Conservation (phyloP, 768 basidiomycete genomes). For the Rhodotorula graminis region DNA sequence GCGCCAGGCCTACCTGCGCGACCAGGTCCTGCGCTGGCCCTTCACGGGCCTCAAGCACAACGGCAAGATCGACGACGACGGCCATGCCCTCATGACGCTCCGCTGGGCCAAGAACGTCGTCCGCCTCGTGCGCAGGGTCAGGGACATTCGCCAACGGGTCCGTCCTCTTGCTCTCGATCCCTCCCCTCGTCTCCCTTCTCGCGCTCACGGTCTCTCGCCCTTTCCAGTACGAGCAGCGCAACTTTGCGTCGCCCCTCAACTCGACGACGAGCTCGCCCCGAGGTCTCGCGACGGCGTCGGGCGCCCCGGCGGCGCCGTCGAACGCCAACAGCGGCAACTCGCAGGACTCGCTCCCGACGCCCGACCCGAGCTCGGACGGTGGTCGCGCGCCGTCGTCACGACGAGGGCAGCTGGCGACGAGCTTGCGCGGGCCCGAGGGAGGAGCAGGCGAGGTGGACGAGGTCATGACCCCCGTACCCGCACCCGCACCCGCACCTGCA, state of each 20-base stretch:
- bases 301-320: no score
- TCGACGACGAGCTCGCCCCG: neutral
- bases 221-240: neutral
- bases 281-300: no score
- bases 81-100: neutral
- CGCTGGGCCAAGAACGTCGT: neutral
- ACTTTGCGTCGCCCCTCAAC: neutral
- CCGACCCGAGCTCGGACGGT: neutral
- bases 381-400: no score
- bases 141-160: neutral
- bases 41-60: neutral
- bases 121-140: neutral
- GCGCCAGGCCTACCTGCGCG: neutral
- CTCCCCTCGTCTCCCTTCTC: fast-evolving
- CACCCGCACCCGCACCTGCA: no score
- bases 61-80: neutral
- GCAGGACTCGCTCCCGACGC: constrained; percentile 23
- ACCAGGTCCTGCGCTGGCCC: neutral
- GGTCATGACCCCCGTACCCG: no score
- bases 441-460: no score
- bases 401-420: no score
- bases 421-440: neutral
- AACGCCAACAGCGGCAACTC: neutral
- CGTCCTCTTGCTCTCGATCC: neutral
- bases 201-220: neutral